A percentile compares a stretch with the other conserved stretches of the same genome.
Conservation (phyloP, 108 stramenopile species). For the Pelagomonas calceolata region DNA sequence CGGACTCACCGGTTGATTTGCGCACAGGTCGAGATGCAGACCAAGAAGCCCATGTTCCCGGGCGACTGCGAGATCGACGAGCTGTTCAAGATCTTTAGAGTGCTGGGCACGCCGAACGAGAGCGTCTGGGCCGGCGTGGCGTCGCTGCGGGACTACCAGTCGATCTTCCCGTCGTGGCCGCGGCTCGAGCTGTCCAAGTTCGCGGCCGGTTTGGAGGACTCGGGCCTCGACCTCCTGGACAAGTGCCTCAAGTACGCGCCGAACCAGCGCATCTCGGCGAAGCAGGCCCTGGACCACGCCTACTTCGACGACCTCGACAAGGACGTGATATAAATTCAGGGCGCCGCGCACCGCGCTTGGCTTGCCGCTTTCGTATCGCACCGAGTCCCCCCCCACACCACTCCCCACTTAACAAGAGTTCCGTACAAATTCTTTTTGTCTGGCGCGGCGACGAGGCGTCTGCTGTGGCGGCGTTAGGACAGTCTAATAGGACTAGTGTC, state of each 20-base stretch:
- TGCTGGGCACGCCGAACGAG: conserved; percentile 48
- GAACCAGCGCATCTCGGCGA: conserved; percentile 85
- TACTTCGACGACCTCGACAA: conserved; percentile 95
- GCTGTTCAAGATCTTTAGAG: conserved; percentile 41
- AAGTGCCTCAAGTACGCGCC: conserved; percentile 80
- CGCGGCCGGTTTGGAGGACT: conserved; percentile 32
- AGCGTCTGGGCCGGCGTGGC: conserved; percentile 34
- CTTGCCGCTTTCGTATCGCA: too few relatives aligned
- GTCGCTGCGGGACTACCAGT: conserved; percentile 20
- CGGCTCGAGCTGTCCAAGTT: conserved; percentile 15
- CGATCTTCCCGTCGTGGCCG: background rate
- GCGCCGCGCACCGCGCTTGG: too few relatives aligned
- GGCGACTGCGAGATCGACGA: conserved; percentile 54
- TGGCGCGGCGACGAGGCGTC: too few relatives aligned
- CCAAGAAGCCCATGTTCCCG: conserved; percentile 13
- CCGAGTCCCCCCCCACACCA: too few relatives aligned
- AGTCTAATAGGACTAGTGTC: too few relatives aligned
- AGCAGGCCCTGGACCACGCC: conserved; percentile 80
- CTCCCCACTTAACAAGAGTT: too few relatives aligned
- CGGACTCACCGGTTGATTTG: too few relatives aligned
- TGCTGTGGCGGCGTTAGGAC: too few relatives aligned
- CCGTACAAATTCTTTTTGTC: too few relatives aligned
- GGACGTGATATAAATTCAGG: conserved; percentile 43
- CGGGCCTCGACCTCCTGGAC: conserved; percentile 66
- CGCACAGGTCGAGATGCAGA: conserved; percentile 49